Conservation (phyloP, 2,329 filamentous ascomycete genomes). For the Aspergillus texensis region DNA sequence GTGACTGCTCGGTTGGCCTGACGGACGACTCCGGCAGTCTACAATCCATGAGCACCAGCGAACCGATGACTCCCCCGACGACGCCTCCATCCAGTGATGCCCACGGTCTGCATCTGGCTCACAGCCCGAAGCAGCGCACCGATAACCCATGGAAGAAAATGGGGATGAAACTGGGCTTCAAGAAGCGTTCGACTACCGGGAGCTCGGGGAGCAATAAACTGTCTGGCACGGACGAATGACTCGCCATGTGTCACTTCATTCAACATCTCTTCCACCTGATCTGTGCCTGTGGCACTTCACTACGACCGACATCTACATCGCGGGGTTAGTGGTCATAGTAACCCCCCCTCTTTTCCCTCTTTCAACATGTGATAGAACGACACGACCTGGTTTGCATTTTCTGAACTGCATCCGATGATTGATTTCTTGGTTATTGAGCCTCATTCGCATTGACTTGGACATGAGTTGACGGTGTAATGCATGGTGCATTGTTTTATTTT, state of each 20-base stretch:
- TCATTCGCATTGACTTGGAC: constrained; percentile 17
- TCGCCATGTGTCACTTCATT: constrained; percentile 5
- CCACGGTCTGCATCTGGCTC: constrained; percentile 26
- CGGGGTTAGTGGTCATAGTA: neutral
- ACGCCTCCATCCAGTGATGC: constrained; percentile 53
- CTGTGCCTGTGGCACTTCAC: neutral
- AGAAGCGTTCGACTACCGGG: constrained; percentile 36
- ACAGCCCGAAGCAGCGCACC: constrained; percentile 45
- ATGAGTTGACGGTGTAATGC: constrained; percentile 28
- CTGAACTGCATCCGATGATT: constrained; percentile 17
- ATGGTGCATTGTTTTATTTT: constrained; percentile 20
- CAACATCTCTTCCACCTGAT: constrained; percentile 6
- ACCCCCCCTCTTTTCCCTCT: neutral
- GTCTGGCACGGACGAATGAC: constrained; percentile 30
- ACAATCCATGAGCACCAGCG: constrained; percentile 43
- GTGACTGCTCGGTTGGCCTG: constrained; percentile 42
- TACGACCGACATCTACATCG: neutral
- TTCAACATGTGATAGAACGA: constrained; percentile 16
- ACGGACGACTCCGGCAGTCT: constrained; percentile 51
- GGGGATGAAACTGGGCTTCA: constrained; percentile 53
- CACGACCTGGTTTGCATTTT: constrained; percentile 21
- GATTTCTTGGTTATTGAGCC: constrained; percentile 15
- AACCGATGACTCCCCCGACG: constrained; percentile 55
- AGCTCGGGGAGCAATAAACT: constrained; percentile 27
- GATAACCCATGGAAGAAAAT: constrained; percentile 58